Conservation (phyloP, 768 basidiomycete species). For the Boletus fagicola region DNA sequence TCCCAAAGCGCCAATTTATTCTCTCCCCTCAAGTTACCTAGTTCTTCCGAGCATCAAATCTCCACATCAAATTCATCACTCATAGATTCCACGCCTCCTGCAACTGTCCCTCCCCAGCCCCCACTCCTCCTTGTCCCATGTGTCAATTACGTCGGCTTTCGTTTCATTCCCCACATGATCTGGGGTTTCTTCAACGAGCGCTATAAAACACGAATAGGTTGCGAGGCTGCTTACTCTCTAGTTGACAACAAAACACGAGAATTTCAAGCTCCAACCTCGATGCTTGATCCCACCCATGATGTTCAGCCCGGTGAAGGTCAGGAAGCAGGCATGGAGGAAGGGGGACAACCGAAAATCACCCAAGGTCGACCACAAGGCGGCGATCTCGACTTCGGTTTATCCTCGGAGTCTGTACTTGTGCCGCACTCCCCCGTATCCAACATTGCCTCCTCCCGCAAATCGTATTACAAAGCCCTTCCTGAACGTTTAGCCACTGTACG, state of each 20-base stretch:
- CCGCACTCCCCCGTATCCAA: slow-evolving; percentile 57
- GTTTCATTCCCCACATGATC: slow-evolving; percentile 85
- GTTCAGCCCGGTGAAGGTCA: slow-evolving; percentile 14
- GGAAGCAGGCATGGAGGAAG: slow-evolving; percentile 10
- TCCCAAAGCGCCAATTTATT: slow-evolving; percentile 33
- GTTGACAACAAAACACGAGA: slow-evolving; percentile 63
- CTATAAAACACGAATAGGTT: slow-evolving; percentile 72
- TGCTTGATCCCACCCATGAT: slow-evolving; percentile 18
- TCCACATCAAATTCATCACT: slow-evolving; percentile 23
- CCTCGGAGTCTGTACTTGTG: slow-evolving; percentile 67
- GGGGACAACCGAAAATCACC: not conserved
- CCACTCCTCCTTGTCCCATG: slow-evolving; percentile 78
- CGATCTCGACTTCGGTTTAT: slow-evolving; percentile 76
- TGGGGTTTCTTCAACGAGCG: slow-evolving; percentile 92
- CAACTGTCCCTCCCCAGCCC: slow-evolving; percentile 66
- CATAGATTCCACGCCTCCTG: slow-evolving; percentile 47
- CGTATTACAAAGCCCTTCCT: slow-evolving; percentile 73
- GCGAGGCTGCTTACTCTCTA: slow-evolving; percentile 76
- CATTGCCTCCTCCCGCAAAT: slow-evolving; percentile 65
- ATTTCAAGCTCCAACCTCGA: slow-evolving; percentile 39
- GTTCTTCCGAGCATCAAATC: slow-evolving; percentile 19
- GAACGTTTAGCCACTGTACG: slow-evolving; percentile 69
- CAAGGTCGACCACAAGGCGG: slow-evolving; percentile 26
- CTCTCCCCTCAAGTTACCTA: slow-evolving; percentile 33
- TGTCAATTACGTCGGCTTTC: slow-evolving; percentile 74